These are phyloP conservation scores for Penium margaritaceum DNA, from an alignment of 139 green algal genomes.

Conservation along the genomic window DNA sequence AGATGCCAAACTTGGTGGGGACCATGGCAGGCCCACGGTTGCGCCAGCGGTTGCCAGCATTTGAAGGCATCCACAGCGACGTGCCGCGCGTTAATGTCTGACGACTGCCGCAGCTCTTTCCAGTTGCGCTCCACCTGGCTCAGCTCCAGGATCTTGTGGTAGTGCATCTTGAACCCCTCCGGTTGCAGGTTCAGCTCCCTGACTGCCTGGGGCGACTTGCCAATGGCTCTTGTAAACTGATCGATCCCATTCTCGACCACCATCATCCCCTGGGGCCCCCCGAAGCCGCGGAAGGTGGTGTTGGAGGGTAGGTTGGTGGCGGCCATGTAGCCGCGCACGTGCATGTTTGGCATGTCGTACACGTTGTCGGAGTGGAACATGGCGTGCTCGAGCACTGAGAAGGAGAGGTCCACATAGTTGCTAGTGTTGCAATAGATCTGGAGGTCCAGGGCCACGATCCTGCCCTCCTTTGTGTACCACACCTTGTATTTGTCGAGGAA, in stretches of 20 bases:
- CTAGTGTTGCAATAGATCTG: constrained; percentile 84
- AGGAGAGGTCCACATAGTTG: constrained; percentile 73
- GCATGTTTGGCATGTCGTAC: constrained; percentile 60
- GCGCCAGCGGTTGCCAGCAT: constrained; percentile 52
- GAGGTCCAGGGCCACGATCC: constrained; percentile 68
- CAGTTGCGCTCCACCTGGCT: constrained; percentile 54
- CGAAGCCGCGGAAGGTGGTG: constrained; percentile 91
- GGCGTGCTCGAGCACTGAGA: constrained; percentile 77
- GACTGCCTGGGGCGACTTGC: neutral
- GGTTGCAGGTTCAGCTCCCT: constrained; percentile 72
- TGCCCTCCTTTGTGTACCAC: constrained; percentile 49
- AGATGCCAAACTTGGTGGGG: constrained; percentile 95
- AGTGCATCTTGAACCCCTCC: constrained; percentile 74
- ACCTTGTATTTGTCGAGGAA: constrained; percentile 41
- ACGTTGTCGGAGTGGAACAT: constrained; percentile 74
- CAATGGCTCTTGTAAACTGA: constrained; percentile 48
- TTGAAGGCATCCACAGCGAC: constrained; percentile 63
- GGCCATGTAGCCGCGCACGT: constrained; percentile 65
- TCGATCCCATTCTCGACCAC: constrained; percentile 79
- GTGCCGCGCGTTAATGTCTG: constrained; percentile 38
- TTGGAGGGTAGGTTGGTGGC: constrained; percentile 80
- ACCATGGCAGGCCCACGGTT: constrained; percentile 80
- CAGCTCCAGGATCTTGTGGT: constrained; percentile 61
- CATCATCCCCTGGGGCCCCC: constrained; percentile 81
- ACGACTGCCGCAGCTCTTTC: constrained; percentile 42